phyloP scores from a whole-genome alignment of 2,329 filamentous ascomycete species.

The Sporothrix curviconia region DNA sequence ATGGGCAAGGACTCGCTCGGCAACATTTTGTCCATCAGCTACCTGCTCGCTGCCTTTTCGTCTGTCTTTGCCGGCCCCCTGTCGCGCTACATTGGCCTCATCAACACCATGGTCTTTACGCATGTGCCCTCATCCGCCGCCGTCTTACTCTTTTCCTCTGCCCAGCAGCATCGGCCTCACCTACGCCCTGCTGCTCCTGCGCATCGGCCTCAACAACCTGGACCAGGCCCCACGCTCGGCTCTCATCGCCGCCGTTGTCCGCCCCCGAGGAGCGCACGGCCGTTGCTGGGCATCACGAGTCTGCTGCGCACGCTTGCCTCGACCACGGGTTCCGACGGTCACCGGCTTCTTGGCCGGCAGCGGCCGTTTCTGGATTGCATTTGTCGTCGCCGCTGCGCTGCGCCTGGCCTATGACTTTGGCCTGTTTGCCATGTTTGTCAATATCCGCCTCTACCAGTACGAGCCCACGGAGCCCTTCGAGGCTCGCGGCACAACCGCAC shows the following conservation, averaged over 20 bases:
- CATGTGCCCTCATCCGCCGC: slow-evolving; percentile 57
- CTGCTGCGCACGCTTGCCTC: slow-evolving; percentile 55
- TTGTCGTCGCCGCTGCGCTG: slow-evolving; percentile 48
- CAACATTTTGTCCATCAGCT: slow-evolving; percentile 48
- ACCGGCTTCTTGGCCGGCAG: slow-evolving; percentile 50
- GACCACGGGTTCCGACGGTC: slow-evolving; percentile 45
- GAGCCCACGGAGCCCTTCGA: slow-evolving; percentile 57
- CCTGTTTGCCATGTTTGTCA: slow-evolving; percentile 52
- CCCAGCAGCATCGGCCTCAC: slow-evolving; percentile 46
- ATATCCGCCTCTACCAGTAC: slow-evolving; percentile 45
- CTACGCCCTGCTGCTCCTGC: slow-evolving; percentile 49
- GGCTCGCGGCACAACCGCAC: slow-evolving; percentile 59
- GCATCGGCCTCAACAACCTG: slow-evolving; percentile 60
- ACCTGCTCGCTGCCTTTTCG: slow-evolving; percentile 48
- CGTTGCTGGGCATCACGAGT: slow-evolving; percentile 62
- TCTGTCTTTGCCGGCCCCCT: slow-evolving; percentile 53
- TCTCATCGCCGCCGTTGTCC: slow-evolving; percentile 60
- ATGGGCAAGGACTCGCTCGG: slow-evolving; percentile 52
- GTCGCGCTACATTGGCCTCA: slow-evolving; percentile 50
- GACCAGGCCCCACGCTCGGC: slow-evolving; percentile 61
- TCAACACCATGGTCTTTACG: slow-evolving; percentile 60
- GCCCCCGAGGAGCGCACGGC: slow-evolving; percentile 59
- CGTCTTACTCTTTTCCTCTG: slow-evolving; percentile 52
- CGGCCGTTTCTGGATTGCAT: slow-evolving; percentile 55
- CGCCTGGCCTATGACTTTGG: slow-evolving; percentile 53